These are phyloP conservation scores for Harringtonia lauricola DNA, from an alignment of 2,329 filamentous ascomycete genomes.

Conservation along the genomic window DNA sequence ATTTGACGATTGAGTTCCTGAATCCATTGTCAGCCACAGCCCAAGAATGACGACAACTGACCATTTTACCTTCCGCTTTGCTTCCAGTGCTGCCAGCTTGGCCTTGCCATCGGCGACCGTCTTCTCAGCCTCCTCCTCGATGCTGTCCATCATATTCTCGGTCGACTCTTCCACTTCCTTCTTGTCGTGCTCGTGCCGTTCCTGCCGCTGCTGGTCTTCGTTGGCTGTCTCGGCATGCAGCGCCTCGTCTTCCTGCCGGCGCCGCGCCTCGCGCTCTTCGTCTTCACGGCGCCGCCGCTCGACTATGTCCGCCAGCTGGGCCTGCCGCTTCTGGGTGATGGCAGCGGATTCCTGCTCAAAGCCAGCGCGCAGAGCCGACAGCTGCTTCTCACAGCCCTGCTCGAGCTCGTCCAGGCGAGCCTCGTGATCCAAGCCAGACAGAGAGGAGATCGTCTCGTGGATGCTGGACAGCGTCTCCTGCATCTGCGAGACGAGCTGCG, in stretches of 20 bases:
- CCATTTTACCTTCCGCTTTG: conserved; percentile 18
- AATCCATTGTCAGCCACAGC: neutral
- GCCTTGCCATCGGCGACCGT: conserved; percentile 20
- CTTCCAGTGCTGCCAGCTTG: conserved; percentile 22
- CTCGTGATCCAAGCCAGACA: conserved; percentile 23
- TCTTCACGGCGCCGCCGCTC: conserved; percentile 28
- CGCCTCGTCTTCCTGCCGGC: conserved; percentile 25
- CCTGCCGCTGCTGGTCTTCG: conserved; percentile 21
- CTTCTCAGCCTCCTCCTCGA: conserved; percentile 21
- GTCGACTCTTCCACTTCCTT: conserved; percentile 23
- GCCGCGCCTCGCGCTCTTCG: conserved; percentile 25
- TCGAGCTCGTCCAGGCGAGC: conserved; percentile 28
- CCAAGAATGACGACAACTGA: too few relatives aligned
- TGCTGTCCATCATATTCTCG: conserved; percentile 20
- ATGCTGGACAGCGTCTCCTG: conserved; percentile 29
- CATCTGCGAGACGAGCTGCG: conserved; percentile 29
- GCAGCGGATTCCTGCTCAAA: conserved; percentile 21
- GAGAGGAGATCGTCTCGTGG: conserved; percentile 22
- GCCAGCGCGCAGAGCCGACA: conserved; percentile 19
- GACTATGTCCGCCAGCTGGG: conserved; percentile 20
- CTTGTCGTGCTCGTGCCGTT: conserved; percentile 19
- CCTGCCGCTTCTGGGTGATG: conserved; percentile 17
- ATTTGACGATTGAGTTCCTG: conserved; percentile 32
- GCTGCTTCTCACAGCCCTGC: conserved; percentile 21
- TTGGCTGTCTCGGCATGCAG: conserved; percentile 14